These are phyloP conservation scores for Serendipita vermifera DNA, from an alignment of 768 basidiomycete species.

Conservation along the genomic window DNA sequence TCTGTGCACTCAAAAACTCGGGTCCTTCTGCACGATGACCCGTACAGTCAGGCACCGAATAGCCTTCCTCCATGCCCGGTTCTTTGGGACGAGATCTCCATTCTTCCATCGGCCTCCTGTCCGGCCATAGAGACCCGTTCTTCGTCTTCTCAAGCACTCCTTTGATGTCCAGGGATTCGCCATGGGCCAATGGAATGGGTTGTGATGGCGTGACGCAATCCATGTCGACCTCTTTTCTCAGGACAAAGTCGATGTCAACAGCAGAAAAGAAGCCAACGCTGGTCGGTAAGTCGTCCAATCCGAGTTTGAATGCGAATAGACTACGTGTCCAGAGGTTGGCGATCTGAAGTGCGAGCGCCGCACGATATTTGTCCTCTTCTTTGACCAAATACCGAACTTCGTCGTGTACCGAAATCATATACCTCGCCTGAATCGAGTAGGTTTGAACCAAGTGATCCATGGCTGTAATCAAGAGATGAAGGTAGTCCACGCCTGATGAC, in stretches of 20 bases:
- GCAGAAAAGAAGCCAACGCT: constrained; percentile 95
- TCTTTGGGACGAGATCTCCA: constrained; percentile 13
- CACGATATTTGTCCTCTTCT: constrained; percentile 82
- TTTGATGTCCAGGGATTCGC: constrained; percentile 71
- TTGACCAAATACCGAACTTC: constrained; percentile 87
- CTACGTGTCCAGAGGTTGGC: constrained; percentile 92
- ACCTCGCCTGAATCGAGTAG: constrained; percentile 80
- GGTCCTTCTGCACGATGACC: constrained; percentile 49
- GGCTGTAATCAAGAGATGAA: constrained; percentile 88
- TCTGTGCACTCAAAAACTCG: constrained; percentile 65
- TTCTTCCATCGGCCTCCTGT: constrained; percentile 42
- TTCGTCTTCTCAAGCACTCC: constrained; percentile 52
- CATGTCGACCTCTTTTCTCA: constrained; percentile 95
- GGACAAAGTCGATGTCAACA: constrained; percentile 80
- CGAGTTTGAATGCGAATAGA: constrained; percentile 81
- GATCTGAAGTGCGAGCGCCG: constrained; percentile 82
- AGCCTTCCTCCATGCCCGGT: constrained; percentile 36
- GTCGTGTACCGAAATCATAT: constrained; percentile 94
- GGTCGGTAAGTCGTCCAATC: constrained; percentile 92
- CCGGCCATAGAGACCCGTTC: constrained; percentile 50
- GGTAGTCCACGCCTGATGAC: constrained; percentile 95
- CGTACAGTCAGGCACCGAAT: constrained; percentile 46
- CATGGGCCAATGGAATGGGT: constrained; percentile 64
- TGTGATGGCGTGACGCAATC: constrained; percentile 90
- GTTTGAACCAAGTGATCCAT: constrained; percentile 78